phyloP scores from a whole-genome alignment of 345 rosid species.

The Gossypium herbaceum region DNA sequence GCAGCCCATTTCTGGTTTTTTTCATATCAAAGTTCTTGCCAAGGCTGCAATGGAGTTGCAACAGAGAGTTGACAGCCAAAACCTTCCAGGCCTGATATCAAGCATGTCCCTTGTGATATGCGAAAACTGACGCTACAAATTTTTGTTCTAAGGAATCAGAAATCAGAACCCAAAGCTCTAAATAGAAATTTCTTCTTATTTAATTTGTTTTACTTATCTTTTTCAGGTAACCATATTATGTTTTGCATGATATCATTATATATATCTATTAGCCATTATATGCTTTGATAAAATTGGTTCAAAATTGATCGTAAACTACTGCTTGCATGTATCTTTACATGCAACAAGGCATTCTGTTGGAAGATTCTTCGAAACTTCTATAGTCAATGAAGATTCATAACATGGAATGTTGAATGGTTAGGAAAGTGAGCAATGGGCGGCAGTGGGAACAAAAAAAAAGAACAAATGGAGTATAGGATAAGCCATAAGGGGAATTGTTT shows the following conservation, averaged over 20 bases:
- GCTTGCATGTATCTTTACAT: not conserved
- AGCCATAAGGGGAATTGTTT: no score
- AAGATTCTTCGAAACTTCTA: not conserved
- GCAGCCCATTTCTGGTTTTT: slow-evolving; percentile 55
- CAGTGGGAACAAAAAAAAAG: no score
- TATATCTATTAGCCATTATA: no score
- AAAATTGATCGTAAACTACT: not conserved
- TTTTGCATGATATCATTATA: no score
- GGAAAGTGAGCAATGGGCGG: not conserved
- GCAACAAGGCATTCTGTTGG: not conserved
- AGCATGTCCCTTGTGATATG: slow-evolving; percentile 48
- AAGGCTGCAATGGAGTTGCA: slow-evolving; percentile 63
- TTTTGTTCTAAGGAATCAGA: not conserved
- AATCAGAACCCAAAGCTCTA: not conserved
- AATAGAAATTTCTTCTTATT: not conserved
- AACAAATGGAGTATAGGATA: no score
- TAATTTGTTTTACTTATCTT: no score
- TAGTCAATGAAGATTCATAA: not conserved
- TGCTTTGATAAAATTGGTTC: not conserved
- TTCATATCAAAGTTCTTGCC: slow-evolving; percentile 58
- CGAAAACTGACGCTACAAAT: slow-evolving; percentile 13
- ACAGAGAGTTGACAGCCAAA: slow-evolving; percentile 52
- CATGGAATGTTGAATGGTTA: not conserved
- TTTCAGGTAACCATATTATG: no score
- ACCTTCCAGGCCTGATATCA: slow-evolving; percentile 57